These are phyloP conservation scores for Verbena officinalis DNA, from an alignment of 257 asterid species.

Conservation along the genomic window DNA sequence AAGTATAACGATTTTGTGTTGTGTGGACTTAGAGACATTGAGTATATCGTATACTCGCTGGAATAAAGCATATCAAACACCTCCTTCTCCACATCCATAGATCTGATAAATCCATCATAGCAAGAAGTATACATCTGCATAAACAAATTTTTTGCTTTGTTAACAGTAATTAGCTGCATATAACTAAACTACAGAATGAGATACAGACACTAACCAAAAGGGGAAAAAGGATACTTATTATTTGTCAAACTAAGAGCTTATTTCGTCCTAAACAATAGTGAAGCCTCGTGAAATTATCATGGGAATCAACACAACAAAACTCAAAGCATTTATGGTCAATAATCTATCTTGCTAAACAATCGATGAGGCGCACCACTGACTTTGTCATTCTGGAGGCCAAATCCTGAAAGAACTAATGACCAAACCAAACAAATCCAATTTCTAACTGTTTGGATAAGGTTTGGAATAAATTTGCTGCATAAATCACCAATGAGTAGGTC, in stretches of 20 bases:
- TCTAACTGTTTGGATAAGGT: conserved; percentile 5
- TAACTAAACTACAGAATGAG: neutral
- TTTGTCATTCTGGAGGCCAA: neutral
- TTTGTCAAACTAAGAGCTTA: conserved; percentile 6
- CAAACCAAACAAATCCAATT: neutral
- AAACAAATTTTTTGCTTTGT: conserved; percentile 16
- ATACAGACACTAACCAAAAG: neutral
- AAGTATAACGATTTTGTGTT: conserved; percentile 57
- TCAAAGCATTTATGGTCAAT: neutral
- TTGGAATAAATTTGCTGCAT: neutral
- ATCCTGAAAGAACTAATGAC: neutral
- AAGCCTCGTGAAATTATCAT: neutral
- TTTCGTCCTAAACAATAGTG: neutral
- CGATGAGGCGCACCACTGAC: neutral
- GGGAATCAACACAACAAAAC: neutral
- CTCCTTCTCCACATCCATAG: conserved; percentile 84
- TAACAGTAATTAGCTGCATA: conserved; percentile 16
- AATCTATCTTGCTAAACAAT: neutral
- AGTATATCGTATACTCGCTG: conserved; percentile 53
- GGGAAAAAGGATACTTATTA: neutral
- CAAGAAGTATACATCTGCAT: conserved; percentile 87
- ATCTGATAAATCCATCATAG: conserved; percentile 78
- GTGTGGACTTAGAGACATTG: conserved; percentile 53
- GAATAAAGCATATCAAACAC: conserved; percentile 59
- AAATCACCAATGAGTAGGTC: neutral